Conservation (phyloP, 352 stramenopile species). For the Phytophthora citrophthora region DNA sequence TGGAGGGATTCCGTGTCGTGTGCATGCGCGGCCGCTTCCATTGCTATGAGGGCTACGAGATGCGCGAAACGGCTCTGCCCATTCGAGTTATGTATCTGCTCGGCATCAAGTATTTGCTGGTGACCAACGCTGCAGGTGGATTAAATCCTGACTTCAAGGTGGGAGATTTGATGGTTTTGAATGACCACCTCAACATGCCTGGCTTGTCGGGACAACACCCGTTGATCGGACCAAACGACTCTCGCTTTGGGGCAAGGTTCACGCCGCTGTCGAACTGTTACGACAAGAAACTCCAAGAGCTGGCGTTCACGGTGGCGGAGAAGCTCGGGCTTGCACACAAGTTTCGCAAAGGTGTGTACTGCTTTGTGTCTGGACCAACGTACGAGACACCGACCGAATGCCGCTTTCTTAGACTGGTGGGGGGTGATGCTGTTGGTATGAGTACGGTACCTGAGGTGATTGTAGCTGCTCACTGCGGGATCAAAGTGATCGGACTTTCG, state of each 20-base stretch:
- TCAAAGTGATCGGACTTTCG: conserved; percentile 96
- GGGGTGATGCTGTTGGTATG: conserved; percentile 96
- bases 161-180: conserved; percentile 97
- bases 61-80: conserved; percentile 94
- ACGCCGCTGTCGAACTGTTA: conserved; percentile 96
- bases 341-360: conserved; percentile 92
- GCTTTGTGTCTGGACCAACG: conserved; percentile 96
- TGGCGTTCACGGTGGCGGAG: conserved; percentile 84
- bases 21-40: conserved; percentile 97
- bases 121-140: conserved; percentile 97
- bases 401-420: conserved; percentile 91
- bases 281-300: conserved; percentile 84
- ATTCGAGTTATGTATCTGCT: conserved; percentile 96
- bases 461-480: conserved; percentile 94
- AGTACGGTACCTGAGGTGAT: conserved; percentile 96
- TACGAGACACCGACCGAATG: conserved; percentile 97
- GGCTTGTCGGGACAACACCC: conserved; percentile 93
- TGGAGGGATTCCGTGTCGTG: conserved; percentile 87
- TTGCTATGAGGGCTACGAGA: conserved; percentile 96
- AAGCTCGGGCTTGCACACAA: conserved; percentile 84
- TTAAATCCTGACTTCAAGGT: conserved; percentile 95
- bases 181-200: conserved; percentile 96
- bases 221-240: conserved; percentile 95
- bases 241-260: conserved; percentile 95
- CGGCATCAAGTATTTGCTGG: conserved; percentile 94